Evolutionary conservation across 768 basidiomycete species (phyloP), one percentile per base, ranked within the genome.

Genomic region (Termitomyces sp.): DNA sequence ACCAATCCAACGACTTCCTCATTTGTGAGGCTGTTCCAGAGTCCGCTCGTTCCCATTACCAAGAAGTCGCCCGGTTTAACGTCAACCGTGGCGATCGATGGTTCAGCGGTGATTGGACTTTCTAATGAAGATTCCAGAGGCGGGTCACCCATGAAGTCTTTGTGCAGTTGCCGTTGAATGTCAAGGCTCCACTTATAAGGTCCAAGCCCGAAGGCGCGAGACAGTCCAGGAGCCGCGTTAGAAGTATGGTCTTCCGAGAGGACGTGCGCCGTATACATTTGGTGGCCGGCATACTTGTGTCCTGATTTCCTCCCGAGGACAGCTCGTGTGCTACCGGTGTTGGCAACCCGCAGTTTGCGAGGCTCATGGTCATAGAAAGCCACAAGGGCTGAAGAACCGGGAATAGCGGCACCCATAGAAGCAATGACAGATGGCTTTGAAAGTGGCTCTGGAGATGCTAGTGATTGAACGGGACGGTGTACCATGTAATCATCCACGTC

Each of bases 1-100:
- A 84, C 77, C 31, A 86, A 74, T 0, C 81, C 81, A 44, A 85
- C 82, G 4, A 77, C 80, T 65, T 85, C 83, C 59, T 81, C 78
- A 68, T 77, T 81, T 34, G 79, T 77, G 57, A 87, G 71, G 50
- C 75, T 74, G 46, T 86, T 80, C 75, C 78, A 84, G 8, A 86
- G 68, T 6, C 82, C 84, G 61, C 78, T 77, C 1, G 79, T 78
- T 0, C 75, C 82, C 65, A 86, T 64, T 30, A 86, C 77, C 51
- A 87, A 63, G 65, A 86, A 84, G 61, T 82, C 82, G 27, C 78
- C 79, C 1, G 77, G 74, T 51, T 74, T 63, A 18, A 81, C 67
- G 41, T 73, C 67, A 33, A 74, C 71, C 3, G 74, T 72, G 12
- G 73, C 78, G 27, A 84, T 74, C 51, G 79, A 80, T 1, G 84